Base-by-base conservation (phyloP, 371 early-diverging fungal species). In the Rhizopus arrhizus region DNA sequence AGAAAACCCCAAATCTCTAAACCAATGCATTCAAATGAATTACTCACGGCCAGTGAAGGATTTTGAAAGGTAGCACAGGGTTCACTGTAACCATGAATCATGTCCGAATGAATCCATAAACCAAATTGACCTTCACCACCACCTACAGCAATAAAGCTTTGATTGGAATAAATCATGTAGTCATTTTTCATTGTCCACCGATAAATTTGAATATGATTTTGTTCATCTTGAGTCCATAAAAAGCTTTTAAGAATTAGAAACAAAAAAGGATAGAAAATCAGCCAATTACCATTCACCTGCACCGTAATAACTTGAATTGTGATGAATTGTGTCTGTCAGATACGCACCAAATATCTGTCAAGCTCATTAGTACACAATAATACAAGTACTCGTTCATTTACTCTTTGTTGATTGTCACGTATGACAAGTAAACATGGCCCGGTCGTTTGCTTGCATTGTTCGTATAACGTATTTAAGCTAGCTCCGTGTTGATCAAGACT, bases 401-500 rank as follows among this genome's bases (percentile, higher is more conserved):
- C 64, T 47, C 64, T 57, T 32, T 57, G 59, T 32, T 68, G 61
- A 10, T 50, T 64, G 34, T 68, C 69, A 35, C 58, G 66, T 43
- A 74, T 66, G 8, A 73, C 68, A 28, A 75, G 43, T 29, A 75
- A 36, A 50, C 76, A 75, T 3, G 76, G 76, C 0, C 73, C 73
- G 6, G 46, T 28, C 29, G 51, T 49, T 16, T 62, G n/a, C 31
- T 56, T 11, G 35, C 57, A 60, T 10, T 52, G 50, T 46, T 55
- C n/a, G 47, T 73, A 73, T 8, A 75, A 33, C 9, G 76, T 75
- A 22, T 58, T 62, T 34, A 70, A 54, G 53, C 76, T 75, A 13
- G 68, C 66, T 3, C 76, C 76, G 64, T 75, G 76, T 49, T 73
- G 73, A 58, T 75, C 76, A 15, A 73, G 52, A 42, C 76, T 75